Percentiles rank a stretch among this genome's conserved stretches.
phyloP scores from a whole-genome alignment of 305 asterid species.

The Ilex paraguariensis region DNA sequence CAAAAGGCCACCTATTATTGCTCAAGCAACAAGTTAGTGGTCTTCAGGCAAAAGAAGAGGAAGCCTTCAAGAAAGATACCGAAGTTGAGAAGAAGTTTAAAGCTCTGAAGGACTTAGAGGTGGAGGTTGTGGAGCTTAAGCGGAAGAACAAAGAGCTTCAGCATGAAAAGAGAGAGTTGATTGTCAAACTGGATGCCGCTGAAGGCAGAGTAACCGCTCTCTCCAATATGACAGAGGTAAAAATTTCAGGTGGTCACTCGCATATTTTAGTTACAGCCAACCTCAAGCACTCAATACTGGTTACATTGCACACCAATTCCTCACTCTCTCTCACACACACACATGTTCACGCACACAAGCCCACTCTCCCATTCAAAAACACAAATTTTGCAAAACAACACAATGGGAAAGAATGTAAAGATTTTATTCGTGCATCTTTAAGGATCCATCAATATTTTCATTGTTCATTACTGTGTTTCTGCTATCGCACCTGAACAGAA shows the following conservation, averaged over 20 bases:
- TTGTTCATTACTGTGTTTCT: too few species aligned
- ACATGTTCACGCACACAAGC: too few species aligned
- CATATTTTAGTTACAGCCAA: too few species aligned
- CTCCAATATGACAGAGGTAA: slow-evolving; percentile 87
- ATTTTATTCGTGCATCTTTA: too few species aligned
- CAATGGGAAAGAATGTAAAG: too few species aligned
- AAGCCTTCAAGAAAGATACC: slow-evolving; percentile 49
- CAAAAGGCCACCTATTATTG: slow-evolving; percentile 79
- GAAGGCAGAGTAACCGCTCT: slow-evolving; percentile 61
- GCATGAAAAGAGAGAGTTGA: slow-evolving; percentile 79
- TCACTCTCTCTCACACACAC: too few species aligned
- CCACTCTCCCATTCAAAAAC: too few species aligned
- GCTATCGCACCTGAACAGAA: too few species aligned
- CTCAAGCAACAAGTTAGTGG: slow-evolving; percentile 87
- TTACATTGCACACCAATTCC: too few species aligned
- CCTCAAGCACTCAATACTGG: too few species aligned
- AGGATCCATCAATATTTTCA: too few species aligned
- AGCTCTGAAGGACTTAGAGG: slow-evolving; percentile 70
- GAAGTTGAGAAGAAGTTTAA: slow-evolving; percentile 81
- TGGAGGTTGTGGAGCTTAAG: slow-evolving; percentile 86
- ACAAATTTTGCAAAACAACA: too few species aligned
- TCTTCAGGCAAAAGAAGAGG: slow-evolving; percentile 81
- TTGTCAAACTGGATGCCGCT: slow-evolving; percentile 72
- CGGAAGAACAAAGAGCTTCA: slow-evolving; percentile 93
- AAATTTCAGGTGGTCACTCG: background rate